Percentiles rank a stretch among this genome's conserved stretches.
Evolutionary conservation across 75 land plant species (phyloP).

Genomic region (Pinus taeda): DNA sequence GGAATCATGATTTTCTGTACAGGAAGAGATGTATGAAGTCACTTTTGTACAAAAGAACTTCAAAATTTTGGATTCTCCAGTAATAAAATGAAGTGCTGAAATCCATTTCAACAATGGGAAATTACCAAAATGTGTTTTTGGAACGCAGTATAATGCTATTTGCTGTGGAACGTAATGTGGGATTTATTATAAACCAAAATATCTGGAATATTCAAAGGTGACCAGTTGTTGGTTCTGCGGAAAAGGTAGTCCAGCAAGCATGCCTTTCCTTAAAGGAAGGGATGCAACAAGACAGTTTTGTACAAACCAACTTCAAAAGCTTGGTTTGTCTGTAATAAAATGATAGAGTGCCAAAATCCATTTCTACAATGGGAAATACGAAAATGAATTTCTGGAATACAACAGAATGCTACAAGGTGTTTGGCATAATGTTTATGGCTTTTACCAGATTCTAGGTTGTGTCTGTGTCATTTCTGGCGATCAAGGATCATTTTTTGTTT

Average conservation of each 20-base stretch:
- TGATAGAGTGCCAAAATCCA: neutral
- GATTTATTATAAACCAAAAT: neutral
- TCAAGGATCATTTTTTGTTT: neutral
- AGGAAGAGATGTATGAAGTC: neutral
- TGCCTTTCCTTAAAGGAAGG: neutral
- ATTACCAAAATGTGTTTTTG: neutral
- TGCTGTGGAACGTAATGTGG: neutral
- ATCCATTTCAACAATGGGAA: neutral
- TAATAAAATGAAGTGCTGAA: neutral
- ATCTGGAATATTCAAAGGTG: slow-evolving; percentile 1
- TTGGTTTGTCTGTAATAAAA: neutral
- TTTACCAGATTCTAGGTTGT: neutral
- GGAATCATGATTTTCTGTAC: neutral
- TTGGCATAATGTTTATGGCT: neutral
- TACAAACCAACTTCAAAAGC: neutral
- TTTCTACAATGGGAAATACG: neutral
- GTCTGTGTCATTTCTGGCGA: neutral
- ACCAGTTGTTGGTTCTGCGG: neutral
- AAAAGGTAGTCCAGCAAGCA: neutral
- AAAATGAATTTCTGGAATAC: neutral
- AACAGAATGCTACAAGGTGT: neutral
- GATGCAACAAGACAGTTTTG: neutral
- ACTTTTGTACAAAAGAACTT: neutral
- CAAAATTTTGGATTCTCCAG: neutral
- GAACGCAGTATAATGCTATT: neutral